phyloP scores from a whole-genome alignment of 1,139 yeast genomes.

The Debaryomyces udenii region DNA sequence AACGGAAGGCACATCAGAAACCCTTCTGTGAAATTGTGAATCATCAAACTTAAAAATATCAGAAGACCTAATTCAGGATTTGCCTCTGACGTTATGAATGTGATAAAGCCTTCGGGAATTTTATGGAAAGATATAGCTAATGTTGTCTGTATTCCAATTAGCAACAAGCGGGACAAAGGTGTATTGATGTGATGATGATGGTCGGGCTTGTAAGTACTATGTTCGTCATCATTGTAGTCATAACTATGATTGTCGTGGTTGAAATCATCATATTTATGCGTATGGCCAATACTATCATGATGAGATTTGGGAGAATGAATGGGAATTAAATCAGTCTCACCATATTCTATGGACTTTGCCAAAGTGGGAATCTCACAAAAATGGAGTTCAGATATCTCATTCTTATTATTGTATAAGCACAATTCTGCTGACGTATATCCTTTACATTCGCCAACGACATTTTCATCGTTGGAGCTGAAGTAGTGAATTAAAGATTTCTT shows the following conservation, averaged over 20 bases:
- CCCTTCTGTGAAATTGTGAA: conserved; percentile 95
- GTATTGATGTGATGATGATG: conserved; percentile 86
- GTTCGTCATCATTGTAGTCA: conserved; percentile 15
- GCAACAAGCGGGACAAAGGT: conserved; percentile 71
- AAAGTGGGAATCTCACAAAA: conserved; percentile 42
- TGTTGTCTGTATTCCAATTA: conserved; percentile 90
- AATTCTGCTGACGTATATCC: conserved; percentile 55
- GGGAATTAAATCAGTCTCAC: conserved; percentile 3
- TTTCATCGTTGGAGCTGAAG: conserved; percentile 25
- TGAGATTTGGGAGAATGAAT: background rate
- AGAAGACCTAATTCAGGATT: conserved; percentile 74
- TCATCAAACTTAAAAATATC: conserved; percentile 78
- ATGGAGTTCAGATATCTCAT: conserved; percentile 26
- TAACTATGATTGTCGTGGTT: conserved; percentile 8
- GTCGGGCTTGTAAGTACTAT: conserved; percentile 29
- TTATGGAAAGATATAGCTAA: conserved; percentile 87
- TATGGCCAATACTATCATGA: background rate
- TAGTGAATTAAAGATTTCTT: conserved; percentile 32
- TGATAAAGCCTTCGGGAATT: conserved; percentile 92
- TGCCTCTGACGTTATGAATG: conserved; percentile 78
- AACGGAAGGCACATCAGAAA: conserved; percentile 92
- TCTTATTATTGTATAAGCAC: conserved; percentile 22
- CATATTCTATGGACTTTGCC: conserved; percentile 2
- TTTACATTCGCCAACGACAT: conserved; percentile 52
- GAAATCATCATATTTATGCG: conserved; percentile 12